Base-by-base conservation (phyloP, 306 rosid genomes). In the Rosa lucieae region DNA sequence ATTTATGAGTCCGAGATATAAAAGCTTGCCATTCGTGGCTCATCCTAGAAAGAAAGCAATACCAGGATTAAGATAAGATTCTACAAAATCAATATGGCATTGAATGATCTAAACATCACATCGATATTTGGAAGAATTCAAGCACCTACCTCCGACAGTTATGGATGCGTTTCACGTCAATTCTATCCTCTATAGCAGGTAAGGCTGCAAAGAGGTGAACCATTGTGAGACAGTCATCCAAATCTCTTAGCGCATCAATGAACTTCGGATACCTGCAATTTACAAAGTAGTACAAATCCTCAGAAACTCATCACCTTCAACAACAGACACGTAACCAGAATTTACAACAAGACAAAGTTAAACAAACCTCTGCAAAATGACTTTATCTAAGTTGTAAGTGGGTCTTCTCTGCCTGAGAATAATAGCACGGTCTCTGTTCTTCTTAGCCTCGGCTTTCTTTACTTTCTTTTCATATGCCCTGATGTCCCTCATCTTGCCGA, bases 21-120 rank as follows among this genome's bases (percentile, higher is more conserved):
- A 85, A 95, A 26, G 97, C 98, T 76, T 88, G 97, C 99, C 99
- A 95, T 87, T 95, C 97, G 84, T 95, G 98, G 32, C 94, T 92
- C 92, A 95, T 58, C 82, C 99, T 94, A 77, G 43, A 56, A 63
- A 67, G 46, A 66, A 47, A 56, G 17, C 2, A 82, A 73, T 8
- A 59, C 46, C 72, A 48, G 44, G 23, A 21, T 42, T 46, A 48
- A 66, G 61, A 59, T 63, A 35, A 40, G 46, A n/a, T 5, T 71
- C 77, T 43, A 55, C 29, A 1, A 73, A 55, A 44, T 1, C 20
- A 78, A 44, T 5, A 62, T 44, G 17, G 3, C 29, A 2, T 52
- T n/a, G 5, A 65, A 66, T 18, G 17, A 52, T 0, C 6, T 0
- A 62, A 75, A 37, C 35, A 62, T 18, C 35, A 10, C 0, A 61